Percentiles rank a stretch among this genome's conserved stretches.
phyloP scores from a whole-genome alignment of 2,329 filamentous ascomycete species.

The Talaromyces sp. region DNA sequence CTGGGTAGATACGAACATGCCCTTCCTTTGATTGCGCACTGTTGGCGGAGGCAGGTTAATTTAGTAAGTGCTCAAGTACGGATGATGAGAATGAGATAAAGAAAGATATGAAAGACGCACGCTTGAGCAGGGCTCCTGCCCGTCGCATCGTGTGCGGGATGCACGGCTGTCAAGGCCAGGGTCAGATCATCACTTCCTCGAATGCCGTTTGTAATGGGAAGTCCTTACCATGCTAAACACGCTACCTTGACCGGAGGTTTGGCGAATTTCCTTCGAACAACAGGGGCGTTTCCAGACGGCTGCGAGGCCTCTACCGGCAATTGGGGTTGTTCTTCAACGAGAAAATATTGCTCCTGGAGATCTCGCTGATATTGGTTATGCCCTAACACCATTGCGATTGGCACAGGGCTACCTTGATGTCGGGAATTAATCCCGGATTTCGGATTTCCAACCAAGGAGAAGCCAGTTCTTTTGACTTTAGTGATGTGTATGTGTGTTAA shows the following conservation, averaged over 20 bases:
- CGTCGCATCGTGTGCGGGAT: slow-evolving; percentile 44
- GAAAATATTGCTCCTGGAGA: slow-evolving; percentile 13
- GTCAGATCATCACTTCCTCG: slow-evolving; percentile 14
- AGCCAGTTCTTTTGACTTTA: slow-evolving; percentile 8
- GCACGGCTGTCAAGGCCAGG: slow-evolving; percentile 33
- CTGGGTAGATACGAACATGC: slow-evolving; percentile 44
- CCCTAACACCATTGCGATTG: slow-evolving; percentile 26
- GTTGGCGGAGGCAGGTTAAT: slow-evolving; percentile 14
- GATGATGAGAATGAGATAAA: background rate
- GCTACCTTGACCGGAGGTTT: slow-evolving; percentile 47
- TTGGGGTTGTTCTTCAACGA: slow-evolving; percentile 6
- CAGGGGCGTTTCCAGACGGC: slow-evolving; percentile 27
- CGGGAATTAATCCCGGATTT: background rate
- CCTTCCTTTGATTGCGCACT: slow-evolving; percentile 41
- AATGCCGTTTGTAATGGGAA: background rate
- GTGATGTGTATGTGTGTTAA: slow-evolving; percentile 5
- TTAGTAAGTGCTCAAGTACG: slow-evolving; percentile 3
- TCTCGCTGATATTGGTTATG: slow-evolving; percentile 19
- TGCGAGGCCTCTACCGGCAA: slow-evolving; percentile 15
- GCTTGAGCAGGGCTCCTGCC: slow-evolving; percentile 43
- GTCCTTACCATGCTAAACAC: slow-evolving; percentile 42
- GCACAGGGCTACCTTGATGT: slow-evolving; percentile 14
- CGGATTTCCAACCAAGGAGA: background rate
- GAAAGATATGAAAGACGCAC: slow-evolving; percentile 29
- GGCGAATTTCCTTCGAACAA: slow-evolving; percentile 43